These are phyloP conservation scores for Aspergillus awamori DNA, from an alignment of 2,329 filamentous ascomycete genomes.

Conservation along the genomic window DNA sequence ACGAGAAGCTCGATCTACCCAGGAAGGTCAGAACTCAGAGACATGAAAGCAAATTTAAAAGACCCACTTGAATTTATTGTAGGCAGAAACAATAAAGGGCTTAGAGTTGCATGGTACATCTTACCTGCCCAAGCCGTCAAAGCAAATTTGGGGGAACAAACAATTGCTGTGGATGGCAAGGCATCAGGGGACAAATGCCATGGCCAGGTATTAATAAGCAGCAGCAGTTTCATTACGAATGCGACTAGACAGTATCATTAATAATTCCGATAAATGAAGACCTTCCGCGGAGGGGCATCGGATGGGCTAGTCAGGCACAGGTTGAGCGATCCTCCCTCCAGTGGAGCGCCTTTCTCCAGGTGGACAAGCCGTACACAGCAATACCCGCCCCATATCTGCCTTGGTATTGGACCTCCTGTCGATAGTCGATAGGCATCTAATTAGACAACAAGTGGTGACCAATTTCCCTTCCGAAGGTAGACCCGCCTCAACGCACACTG, in stretches of 20 bases:
- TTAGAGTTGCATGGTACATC: too few relatives aligned
- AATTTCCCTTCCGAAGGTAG: slow-evolving; percentile 9
- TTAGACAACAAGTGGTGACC: background rate
- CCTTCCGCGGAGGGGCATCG: slow-evolving; percentile 8
- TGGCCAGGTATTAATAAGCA: background rate
- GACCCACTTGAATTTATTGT: too few relatives aligned
- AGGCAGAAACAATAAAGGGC: too few relatives aligned
- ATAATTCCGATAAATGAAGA: slow-evolving; percentile 14
- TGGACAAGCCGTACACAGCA: slow-evolving; percentile 1
- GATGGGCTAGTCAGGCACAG: slow-evolving; percentile 19
- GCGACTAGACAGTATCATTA: slow-evolving; percentile 2
- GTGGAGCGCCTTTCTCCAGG: slow-evolving; percentile 18
- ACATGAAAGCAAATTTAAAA: too few relatives aligned
- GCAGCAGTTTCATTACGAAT: background rate
- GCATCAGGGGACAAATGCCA: background rate
- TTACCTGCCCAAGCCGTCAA: too few relatives aligned
- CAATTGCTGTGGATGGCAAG: background rate
- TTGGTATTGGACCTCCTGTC: background rate
- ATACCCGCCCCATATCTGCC: slow-evolving; percentile 6
- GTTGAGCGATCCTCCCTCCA: slow-evolving; percentile 17
- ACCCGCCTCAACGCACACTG: slow-evolving; percentile 9
- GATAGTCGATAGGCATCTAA: background rate
- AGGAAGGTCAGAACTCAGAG: too few relatives aligned
- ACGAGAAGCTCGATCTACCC: too few relatives aligned
- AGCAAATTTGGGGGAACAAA: too few relatives aligned